A percentile compares a stretch with the other conserved stretches of the same genome.
phyloP scores from a whole-genome alignment of 2,329 filamentous ascomycete genomes.

The Colletotrichum lentis region DNA sequence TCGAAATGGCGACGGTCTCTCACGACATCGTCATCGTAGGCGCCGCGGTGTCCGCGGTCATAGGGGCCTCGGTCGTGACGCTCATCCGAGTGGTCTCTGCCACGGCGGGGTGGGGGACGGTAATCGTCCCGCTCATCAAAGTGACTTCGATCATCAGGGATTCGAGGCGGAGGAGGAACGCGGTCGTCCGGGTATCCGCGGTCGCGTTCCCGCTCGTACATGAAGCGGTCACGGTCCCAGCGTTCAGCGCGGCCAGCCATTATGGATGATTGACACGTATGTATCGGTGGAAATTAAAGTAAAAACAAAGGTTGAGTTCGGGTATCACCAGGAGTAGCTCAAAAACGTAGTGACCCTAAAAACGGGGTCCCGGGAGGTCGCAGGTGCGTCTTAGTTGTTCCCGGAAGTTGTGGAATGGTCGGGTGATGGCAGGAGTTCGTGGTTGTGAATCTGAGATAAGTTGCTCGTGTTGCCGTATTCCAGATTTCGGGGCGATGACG shows the following conservation, averaged over 20 bases:
- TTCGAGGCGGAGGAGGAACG: conserved; percentile 34
- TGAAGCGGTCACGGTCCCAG: conserved; percentile 66
- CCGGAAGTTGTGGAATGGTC: conserved; percentile 20
- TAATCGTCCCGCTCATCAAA: conserved; percentile 39
- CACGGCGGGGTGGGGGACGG: conserved; percentile 44
- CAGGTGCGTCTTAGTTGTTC: background rate
- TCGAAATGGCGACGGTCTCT: conserved; percentile 65
- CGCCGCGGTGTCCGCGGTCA: conserved; percentile 43
- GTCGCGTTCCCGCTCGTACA: conserved; percentile 52
- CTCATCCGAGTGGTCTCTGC: conserved; percentile 60
- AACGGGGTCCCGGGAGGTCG: background rate
- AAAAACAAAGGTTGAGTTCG: conserved; percentile 2
- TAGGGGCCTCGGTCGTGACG: conserved; percentile 56
- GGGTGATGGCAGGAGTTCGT: conserved; percentile 30
- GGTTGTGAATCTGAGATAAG: conserved; percentile 14
- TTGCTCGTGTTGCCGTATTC: conserved; percentile 24
- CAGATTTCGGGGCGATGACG: conserved; percentile 35
- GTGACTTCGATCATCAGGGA: conserved; percentile 54
- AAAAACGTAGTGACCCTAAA: conserved; percentile 12
- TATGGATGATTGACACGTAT: conserved; percentile 23
- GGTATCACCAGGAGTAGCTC: conserved; percentile 23
- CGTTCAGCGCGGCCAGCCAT: conserved; percentile 50
- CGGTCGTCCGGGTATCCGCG: conserved; percentile 61
- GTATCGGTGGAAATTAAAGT: background rate
- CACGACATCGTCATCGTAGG: conserved; percentile 57